Percentiles rank a stretch among this genome's conserved stretches.
phyloP scores from a whole-genome alignment of 2,329 filamentous ascomycete genomes.

The Lojkania enalia region DNA sequence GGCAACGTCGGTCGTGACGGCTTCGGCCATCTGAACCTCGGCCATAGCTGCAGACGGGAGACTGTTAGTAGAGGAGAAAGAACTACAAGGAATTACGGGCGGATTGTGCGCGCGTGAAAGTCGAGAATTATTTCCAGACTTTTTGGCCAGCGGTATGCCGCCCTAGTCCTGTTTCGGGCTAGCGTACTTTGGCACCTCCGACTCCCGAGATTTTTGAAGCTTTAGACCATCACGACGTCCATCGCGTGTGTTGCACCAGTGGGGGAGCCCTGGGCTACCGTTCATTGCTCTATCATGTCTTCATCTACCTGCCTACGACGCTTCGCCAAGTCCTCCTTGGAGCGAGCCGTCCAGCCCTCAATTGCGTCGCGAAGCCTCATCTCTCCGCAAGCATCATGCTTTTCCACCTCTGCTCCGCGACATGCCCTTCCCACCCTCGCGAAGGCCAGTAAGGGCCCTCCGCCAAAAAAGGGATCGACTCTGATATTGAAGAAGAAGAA shows the following conservation, averaged over 20 bases:
- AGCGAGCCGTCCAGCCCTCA: slow-evolving; percentile 25
- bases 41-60: slow-evolving; percentile 18
- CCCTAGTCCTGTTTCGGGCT: slow-evolving; percentile 8
- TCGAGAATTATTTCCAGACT: slow-evolving; percentile 2
- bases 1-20: slow-evolving; percentile 22
- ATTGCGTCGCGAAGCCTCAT: slow-evolving; percentile 29
- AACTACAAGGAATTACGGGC: background rate
- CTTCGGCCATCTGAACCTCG: slow-evolving; percentile 38
- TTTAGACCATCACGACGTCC: slow-evolving; percentile 2
- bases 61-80: background rate
- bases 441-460: slow-evolving; percentile 31
- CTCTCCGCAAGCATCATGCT: slow-evolving; percentile 30
- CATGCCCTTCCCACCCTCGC: slow-evolving; percentile 28
- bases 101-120: slow-evolving; percentile 3
- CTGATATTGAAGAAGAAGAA: slow-evolving; percentile 50
- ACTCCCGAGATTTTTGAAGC: slow-evolving; percentile 22
- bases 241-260: slow-evolving; percentile 28
- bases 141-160: background rate
- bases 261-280: slow-evolving; percentile 30
- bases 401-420: slow-evolving; percentile 40
- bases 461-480: slow-evolving; percentile 40
- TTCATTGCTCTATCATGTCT: slow-evolving; percentile 28
- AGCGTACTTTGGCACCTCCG: slow-evolving; percentile 29
- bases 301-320: slow-evolving; percentile 37
- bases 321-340: slow-evolving; percentile 37